A percentile compares a stretch with the other conserved stretches of the same genome.
Evolutionary conservation across 352 stramenopile species (phyloP).

Genomic region (Aphanomyces astaci): DNA sequence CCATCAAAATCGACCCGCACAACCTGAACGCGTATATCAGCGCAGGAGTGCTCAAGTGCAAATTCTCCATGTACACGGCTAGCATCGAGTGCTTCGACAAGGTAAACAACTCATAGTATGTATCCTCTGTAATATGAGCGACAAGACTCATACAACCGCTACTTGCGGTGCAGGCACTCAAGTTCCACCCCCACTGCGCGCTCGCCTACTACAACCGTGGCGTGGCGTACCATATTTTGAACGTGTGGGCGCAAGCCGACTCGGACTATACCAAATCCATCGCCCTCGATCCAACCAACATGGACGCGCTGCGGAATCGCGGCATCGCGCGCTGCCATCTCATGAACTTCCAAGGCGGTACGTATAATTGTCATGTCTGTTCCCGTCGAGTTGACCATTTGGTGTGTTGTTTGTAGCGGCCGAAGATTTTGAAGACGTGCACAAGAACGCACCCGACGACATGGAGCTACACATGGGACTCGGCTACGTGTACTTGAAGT

Average conservation of each 20-base stretch:
- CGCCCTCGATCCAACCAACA: slow-evolving; percentile 31
- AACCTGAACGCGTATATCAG: slow-evolving; percentile 49
- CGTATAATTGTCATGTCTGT: not conserved
- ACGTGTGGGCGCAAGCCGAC: slow-evolving; percentile 56
- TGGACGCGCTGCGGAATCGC: slow-evolving; percentile 57
- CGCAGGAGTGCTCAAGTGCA: slow-evolving; percentile 66
- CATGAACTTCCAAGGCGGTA: slow-evolving; percentile 34
- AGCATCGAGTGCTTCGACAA: slow-evolving; percentile 65
- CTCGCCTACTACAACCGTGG: slow-evolving; percentile 56
- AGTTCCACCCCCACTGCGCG: slow-evolving; percentile 33
- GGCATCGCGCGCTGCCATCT: slow-evolving; percentile 55
- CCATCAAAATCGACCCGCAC: slow-evolving; percentile 42
- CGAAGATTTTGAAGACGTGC: slow-evolving; percentile 56
- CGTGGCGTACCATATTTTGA: slow-evolving; percentile 60
- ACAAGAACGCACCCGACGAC: slow-evolving; percentile 56
- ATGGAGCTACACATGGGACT: slow-evolving; percentile 56
- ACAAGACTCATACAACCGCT: not conserved
- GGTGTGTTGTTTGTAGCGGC: slow-evolving; percentile 31
- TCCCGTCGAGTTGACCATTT: not conserved
- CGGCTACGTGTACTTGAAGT: slow-evolving; percentile 57
- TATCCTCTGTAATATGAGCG: too few relatives aligned
- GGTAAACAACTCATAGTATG: not conserved
- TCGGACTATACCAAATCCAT: slow-evolving; percentile 54
- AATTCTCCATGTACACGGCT: slow-evolving; percentile 51
- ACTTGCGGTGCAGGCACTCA: slow-evolving; percentile 30